Conservation (phyloP, 2,329 filamentous ascomycete genomes). For the Cladosporium sp. region DNA sequence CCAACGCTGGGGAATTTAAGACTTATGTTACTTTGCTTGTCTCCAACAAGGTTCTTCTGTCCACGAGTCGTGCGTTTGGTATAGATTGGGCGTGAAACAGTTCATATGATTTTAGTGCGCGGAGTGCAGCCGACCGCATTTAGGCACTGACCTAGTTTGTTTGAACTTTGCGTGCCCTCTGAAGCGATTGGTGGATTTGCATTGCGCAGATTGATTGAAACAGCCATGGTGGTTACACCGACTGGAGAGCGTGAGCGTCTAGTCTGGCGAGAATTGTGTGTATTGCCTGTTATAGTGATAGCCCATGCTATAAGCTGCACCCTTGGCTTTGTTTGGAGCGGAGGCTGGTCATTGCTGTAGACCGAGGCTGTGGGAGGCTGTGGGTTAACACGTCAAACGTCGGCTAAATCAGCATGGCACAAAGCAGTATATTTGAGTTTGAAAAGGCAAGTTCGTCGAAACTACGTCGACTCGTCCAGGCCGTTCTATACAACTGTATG, state of each 20-base stretch:
- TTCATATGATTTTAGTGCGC: neutral
- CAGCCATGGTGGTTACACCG: neutral
- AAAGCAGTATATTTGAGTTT: neutral
- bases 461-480: neutral
- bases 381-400: neutral
- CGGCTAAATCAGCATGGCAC: neutral
- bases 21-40: conserved; percentile 6
- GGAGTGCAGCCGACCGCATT: neutral
- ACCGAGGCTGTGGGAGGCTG: neutral
- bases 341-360: neutral
- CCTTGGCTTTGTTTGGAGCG: neutral
- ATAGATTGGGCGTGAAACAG: neutral
- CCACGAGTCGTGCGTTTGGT: neutral
- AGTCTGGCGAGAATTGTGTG: too few species aligned
- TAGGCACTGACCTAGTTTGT: neutral
- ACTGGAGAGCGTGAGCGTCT: neutral
- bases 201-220: neutral
- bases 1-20: neutral
- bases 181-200: conserved; percentile 5
- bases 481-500: neutral
- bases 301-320: neutral
- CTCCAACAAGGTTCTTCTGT: neutral
- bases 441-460: neutral
- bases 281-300: too few species aligned
- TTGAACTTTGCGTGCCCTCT: neutral